Base-by-base conservation (phyloP, 148 eudicot species). In the Suaeda aralocaspica region DNA sequence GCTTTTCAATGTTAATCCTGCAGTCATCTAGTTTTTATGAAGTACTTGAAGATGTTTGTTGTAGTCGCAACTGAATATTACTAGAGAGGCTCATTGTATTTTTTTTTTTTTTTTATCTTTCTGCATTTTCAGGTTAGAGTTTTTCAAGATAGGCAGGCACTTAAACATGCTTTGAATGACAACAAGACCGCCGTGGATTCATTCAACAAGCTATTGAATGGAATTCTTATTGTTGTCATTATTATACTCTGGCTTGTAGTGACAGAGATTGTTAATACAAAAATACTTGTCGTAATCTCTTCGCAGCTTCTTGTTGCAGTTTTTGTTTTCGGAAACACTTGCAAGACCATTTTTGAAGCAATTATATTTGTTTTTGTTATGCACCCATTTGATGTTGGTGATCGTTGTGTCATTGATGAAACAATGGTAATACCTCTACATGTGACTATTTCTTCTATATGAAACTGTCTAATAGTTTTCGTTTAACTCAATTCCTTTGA, bases 311-410 rank as follows among this genome's bases (percentile, higher is more conserved):
- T 89, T 11, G 86, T 87, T 18, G 95, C 91, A 2, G 95, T 78
- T 31, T 89, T 89, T 73, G 71, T 86, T 24, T 89, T 89, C 68
- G 90, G 91, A 8, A 89, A 89, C 81, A 86, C 94, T 50, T 86
- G 90, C 94, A 89, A 84, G 81, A 89, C 86, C 45, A 81, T 82
- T 36, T 89, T 89, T 60, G 94, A 89, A 80, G 90, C 94, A 50
- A 84, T 89, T 56, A 80, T 89, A 64, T 89, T 89, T 64, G 94
- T 89, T 28, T 89, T 89, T 48, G 84, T 89, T 65, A 89, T 86
- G 91, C 94, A 89, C 69, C 94, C 94, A 28, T 89, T 86, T 71
- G 94, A 89, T 73, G 89, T 89, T 53, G 87, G 94, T 45, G 94
- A 89, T 64, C 91, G 91, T 22, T 89, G 94, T 75, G 79, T 84